Evolutionary conservation across 768 basidiomycete genomes (phyloP).

Genomic region (Termitomyces sp.): DNA sequence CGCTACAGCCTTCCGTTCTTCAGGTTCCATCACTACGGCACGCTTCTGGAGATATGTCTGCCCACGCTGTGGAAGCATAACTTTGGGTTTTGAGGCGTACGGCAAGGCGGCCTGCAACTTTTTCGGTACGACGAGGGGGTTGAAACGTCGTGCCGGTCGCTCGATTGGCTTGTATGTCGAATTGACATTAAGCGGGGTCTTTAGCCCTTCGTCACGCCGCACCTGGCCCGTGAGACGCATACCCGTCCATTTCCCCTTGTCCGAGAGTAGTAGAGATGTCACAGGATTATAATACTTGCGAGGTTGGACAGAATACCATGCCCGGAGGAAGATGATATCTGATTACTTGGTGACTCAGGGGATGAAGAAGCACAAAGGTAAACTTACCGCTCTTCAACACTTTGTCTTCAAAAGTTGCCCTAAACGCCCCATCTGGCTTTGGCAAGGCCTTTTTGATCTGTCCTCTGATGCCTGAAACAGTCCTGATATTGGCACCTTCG

Average conservation of each 20-base stretch:
- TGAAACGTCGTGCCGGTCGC: slow-evolving; percentile 82
- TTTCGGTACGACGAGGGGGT: slow-evolving; percentile 82
- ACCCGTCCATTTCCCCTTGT: slow-evolving; percentile 83
- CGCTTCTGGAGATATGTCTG: slow-evolving; percentile 93
- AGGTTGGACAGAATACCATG: slow-evolving; percentile 96
- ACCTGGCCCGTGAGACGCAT: slow-evolving; percentile 97
- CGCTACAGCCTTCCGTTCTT: slow-evolving; percentile 90
- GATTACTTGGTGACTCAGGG: slow-evolving; percentile 1
- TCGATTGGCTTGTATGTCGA: slow-evolving; percentile 87
- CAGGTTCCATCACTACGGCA: slow-evolving; percentile 92
- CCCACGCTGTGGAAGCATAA: slow-evolving; percentile 68
- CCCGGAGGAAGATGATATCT: slow-evolving; percentile 95
- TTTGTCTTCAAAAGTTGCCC: slow-evolving; percentile 99
- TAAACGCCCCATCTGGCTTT: slow-evolving; percentile 94
- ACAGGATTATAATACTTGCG: slow-evolving; percentile 97
- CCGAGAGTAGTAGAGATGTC: slow-evolving; percentile 80
- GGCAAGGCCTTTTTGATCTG: slow-evolving; percentile 94
- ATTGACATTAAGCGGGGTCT: slow-evolving; percentile 77
- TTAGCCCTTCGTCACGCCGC: slow-evolving; percentile 78
- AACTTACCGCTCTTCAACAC: slow-evolving; percentile 88
- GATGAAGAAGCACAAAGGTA: slow-evolving; percentile 1
- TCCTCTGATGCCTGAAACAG: slow-evolving; percentile 93
- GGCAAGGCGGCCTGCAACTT: slow-evolving; percentile 90
- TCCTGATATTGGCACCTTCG: slow-evolving; percentile 94
- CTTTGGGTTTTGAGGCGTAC: slow-evolving; percentile 88